Percentiles rank a stretch among this genome's conserved stretches.
Conservation (phyloP, 2,329 filamentous ascomycete genomes). For the Balansia obtecta region DNA sequence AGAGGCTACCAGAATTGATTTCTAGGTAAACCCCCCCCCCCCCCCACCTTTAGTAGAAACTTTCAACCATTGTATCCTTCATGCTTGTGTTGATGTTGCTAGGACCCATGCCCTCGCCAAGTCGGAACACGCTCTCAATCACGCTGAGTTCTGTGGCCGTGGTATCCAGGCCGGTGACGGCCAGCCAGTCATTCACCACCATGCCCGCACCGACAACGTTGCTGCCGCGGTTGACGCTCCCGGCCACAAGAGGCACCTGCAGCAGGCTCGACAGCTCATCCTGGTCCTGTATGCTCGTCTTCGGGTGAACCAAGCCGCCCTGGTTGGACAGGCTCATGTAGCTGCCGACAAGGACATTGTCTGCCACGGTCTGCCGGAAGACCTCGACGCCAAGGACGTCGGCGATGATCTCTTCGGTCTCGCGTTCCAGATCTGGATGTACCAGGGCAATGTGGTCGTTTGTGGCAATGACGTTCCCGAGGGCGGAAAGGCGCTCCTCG, state of each 20-base stretch:
- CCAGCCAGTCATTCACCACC: constrained; percentile 73
- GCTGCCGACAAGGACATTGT: constrained; percentile 90
- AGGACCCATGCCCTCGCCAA: constrained; percentile 76
- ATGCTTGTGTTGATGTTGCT: constrained; percentile 69
- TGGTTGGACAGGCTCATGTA: constrained; percentile 97
- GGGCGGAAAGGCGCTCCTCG: constrained; percentile 88
- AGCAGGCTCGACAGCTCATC: constrained; percentile 89
- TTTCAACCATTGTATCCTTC: constrained; percentile 98
- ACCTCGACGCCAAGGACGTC: constrained; percentile 85
- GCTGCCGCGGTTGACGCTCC: constrained; percentile 83
- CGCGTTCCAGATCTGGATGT: constrained; percentile 90
- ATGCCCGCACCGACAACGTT: constrained; percentile 75
- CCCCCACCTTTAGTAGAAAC: constrained; percentile 88
- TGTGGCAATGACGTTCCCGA: constrained; percentile 92
- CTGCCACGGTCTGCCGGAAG: constrained; percentile 87
- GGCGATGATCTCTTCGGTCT: constrained; percentile 97
- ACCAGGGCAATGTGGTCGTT: constrained; percentile 97
- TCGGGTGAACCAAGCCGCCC: constrained; percentile 92
- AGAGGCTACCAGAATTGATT: constrained; percentile 3
- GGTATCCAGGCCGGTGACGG: constrained; percentile 84
- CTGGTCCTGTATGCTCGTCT: constrained; percentile 94
- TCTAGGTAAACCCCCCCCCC: not conserved
- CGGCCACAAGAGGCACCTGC: constrained; percentile 90
- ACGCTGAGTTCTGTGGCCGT: constrained; percentile 97
- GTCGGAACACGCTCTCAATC: constrained; percentile 87